A percentile compares a stretch with the other conserved stretches of the same genome.
These are phyloP conservation scores for Ballota nigra DNA, from an alignment of 257 asterid genomes.

Conservation along the genomic window DNA sequence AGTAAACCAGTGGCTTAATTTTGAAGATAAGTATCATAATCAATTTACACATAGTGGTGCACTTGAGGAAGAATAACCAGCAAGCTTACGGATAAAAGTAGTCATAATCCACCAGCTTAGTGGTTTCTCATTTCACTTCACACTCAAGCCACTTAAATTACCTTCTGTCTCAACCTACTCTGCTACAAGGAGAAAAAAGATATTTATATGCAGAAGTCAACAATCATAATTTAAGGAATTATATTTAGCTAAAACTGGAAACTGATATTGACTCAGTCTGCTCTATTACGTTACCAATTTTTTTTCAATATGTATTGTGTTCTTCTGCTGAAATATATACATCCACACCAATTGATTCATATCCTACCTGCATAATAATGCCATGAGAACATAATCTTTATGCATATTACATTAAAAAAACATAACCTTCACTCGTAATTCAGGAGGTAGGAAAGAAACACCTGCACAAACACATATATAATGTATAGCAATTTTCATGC, in stretches of 20 bases:
- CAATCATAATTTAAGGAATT: background rate
- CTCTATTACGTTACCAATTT: background rate
- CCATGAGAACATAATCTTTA: background rate
- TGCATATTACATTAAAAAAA: background rate
- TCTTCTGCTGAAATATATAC: background rate
- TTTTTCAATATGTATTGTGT: background rate
- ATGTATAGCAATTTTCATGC: too few species aligned
- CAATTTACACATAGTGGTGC: slow-evolving; percentile 27
- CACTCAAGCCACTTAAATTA: slow-evolving; percentile 29
- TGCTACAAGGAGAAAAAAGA: slow-evolving; percentile 25
- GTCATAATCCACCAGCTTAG: slow-evolving; percentile 36
- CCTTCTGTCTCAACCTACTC: slow-evolving; percentile 16
- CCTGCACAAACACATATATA: too few species aligned
- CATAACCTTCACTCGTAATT: background rate
- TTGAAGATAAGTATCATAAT: slow-evolving; percentile 14
- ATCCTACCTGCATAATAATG: slow-evolving; percentile 12
- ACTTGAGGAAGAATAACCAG: slow-evolving; percentile 15
- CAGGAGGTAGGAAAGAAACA: background rate
- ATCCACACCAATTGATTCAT: background rate
- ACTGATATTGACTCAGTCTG: background rate
- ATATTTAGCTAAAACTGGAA: slow-evolving; percentile 6
- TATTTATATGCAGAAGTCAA: background rate
- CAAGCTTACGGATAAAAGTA: slow-evolving; percentile 5
- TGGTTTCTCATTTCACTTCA: slow-evolving; percentile 35
- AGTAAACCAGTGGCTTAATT: background rate